These are phyloP conservation scores for Teunomyces gatunensis DNA, from an alignment of 805 yeast species.

Conservation along the genomic window DNA sequence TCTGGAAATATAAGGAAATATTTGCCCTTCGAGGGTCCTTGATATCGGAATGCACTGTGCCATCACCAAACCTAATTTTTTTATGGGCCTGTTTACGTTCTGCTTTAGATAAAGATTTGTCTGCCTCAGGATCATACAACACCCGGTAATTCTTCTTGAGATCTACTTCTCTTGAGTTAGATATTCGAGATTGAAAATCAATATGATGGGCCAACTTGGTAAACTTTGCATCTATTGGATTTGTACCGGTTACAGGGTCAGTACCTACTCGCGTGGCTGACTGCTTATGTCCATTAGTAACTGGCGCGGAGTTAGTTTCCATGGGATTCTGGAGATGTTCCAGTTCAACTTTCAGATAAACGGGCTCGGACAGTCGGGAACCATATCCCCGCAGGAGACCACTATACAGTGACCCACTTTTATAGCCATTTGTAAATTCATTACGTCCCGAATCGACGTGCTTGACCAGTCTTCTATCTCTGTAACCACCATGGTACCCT, in stretches of 20 bases:
- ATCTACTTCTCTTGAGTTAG: constrained; percentile 13
- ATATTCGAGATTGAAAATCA: constrained; percentile 13
- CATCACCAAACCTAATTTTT: constrained; percentile 40
- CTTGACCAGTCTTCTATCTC: constrained; percentile 2
- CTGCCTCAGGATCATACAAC: constrained; percentile 48
- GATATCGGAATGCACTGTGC: constrained; percentile 8
- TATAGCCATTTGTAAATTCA: neutral
- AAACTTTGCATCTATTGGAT: constrained; percentile 28
- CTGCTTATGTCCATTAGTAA: neutral
- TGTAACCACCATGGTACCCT: constrained; percentile 1
- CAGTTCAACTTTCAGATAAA: neutral
- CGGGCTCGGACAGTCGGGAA: neutral
- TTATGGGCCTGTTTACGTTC: constrained; percentile 31
- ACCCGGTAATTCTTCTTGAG: constrained; percentile 39
- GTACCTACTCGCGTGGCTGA: constrained; percentile 21
- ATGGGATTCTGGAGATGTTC: neutral
- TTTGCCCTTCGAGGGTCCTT: constrained; percentile 44
- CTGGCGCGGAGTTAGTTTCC: neutral
- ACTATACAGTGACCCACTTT: neutral
- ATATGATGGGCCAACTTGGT: constrained; percentile 29
- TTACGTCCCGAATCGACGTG: constrained; percentile 2
- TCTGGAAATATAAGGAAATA: constrained; percentile 28
- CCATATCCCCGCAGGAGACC: neutral
- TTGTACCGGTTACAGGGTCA: constrained; percentile 30
- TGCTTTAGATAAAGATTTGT: constrained; percentile 28